phyloP scores from a whole-genome alignment of 169 alveolate genomes.

The Cytauxzoon felis region DNA sequence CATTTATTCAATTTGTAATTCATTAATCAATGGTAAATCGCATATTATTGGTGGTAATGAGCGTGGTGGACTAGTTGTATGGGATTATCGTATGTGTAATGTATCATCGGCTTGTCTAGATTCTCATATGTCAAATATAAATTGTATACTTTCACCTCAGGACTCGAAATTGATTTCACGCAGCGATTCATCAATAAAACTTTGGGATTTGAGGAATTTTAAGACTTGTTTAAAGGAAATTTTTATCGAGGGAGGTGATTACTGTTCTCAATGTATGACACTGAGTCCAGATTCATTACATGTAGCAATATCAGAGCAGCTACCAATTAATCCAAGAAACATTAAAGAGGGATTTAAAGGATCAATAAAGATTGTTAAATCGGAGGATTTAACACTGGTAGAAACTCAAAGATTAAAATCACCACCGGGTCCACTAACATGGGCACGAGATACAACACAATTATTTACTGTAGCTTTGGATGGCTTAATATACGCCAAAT shows the following conservation, averaged over 20 bases:
- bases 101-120: slow-evolving; percentile 13
- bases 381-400: background rate
- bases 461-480: slow-evolving; percentile 38
- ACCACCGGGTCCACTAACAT: slow-evolving; percentile 30
- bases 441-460: slow-evolving; percentile 50
- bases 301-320: slow-evolving; percentile 36
- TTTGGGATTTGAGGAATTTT: slow-evolving; percentile 49
- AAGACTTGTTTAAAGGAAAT: background rate
- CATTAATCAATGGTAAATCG: background rate
- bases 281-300: slow-evolving; percentile 48
- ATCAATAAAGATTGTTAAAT: background rate
- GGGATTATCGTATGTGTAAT: slow-evolving; percentile 46
- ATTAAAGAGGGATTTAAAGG: slow-evolving; percentile 41
- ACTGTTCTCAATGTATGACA: slow-evolving; percentile 8
- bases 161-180: slow-evolving; percentile 22
- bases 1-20: slow-evolving; percentile 18
- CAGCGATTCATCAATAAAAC: slow-evolving; percentile 16
- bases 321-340: slow-evolving; percentile 26
- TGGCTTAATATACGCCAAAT: slow-evolving; percentile 40
- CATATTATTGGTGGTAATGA: slow-evolving; percentile 48
- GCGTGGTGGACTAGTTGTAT: slow-evolving; percentile 23
- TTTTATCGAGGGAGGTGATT: slow-evolving; percentile 12
- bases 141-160: slow-evolving; percentile 20
- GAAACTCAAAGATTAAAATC: slow-evolving; percentile 2
- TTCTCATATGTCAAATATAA: slow-evolving; percentile 24